Evolutionary conservation across 805 yeast genomes (phyloP).

Genomic region (Starmerella etchellsii): DNA sequence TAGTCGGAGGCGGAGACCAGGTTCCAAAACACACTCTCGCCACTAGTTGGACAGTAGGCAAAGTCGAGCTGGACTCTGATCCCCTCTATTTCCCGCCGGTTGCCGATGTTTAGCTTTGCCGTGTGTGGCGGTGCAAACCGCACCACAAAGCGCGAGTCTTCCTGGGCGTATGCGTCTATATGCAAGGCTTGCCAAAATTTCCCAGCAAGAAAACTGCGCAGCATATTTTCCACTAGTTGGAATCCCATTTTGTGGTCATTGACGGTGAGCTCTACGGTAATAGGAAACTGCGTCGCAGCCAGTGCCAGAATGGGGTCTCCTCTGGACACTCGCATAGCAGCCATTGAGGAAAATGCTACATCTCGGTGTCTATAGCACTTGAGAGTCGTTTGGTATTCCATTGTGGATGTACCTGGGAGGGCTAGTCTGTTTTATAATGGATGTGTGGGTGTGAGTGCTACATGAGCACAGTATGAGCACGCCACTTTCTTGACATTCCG

Average conservation of each 20-base stretch:
- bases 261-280: conserved; percentile 1
- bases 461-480: too few species aligned
- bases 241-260: conserved; percentile 8
- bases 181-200: neutral
- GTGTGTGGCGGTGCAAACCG: conserved; percentile 2
- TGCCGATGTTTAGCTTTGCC: neutral
- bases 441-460: too few species aligned
- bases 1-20: conserved; percentile 6
- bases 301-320: conserved; percentile 12
- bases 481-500: too few species aligned
- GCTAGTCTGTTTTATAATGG: too few species aligned
- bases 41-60: neutral
- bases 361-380: neutral
- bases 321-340: conserved; percentile 1
- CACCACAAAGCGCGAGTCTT: conserved; percentile 3
- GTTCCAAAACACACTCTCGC: neutral
- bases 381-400: neutral
- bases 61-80: conserved; percentile 4
- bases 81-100: conserved; percentile 7
- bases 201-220: conserved; percentile 11
- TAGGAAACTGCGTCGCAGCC: conserved; percentile 12
- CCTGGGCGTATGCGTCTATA: conserved; percentile 8
- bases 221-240: conserved; percentile 13
- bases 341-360: neutral
- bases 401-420: too few species aligned